These are phyloP conservation scores for Alloascoidea hylecoeti DNA, from an alignment of 805 yeast genomes.

Conservation along the genomic window DNA sequence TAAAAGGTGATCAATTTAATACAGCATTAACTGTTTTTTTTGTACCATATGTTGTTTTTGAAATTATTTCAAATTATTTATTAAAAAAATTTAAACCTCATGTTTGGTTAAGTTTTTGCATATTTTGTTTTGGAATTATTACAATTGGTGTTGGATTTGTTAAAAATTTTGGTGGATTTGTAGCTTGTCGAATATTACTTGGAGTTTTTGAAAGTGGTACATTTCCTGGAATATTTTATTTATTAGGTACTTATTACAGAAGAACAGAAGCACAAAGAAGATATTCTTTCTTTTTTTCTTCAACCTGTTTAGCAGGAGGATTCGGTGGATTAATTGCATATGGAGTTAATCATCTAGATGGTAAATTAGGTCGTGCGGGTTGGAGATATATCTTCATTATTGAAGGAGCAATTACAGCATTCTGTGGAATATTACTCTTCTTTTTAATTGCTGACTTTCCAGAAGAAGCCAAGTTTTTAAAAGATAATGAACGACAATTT, in stretches of 20 bases:
- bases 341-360: conserved; percentile 40
- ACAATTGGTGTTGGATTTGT: conserved; percentile 57
- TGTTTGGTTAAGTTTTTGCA: conserved; percentile 43
- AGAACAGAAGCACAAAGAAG: conserved; percentile 55
- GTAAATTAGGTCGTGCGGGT: conserved; percentile 25
- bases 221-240: conserved; percentile 64
- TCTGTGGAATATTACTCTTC: conserved; percentile 19
- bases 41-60: conserved; percentile 48
- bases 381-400: conserved; percentile 45
- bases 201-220: conserved; percentile 62
- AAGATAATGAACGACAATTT: conserved; percentile 35
- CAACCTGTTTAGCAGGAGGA: conserved; percentile 67
- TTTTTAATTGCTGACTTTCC: conserved; percentile 61
- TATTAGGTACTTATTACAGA: conserved; percentile 38
- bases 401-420: conserved; percentile 27
- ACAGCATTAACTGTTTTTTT: conserved; percentile 56
- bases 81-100: conserved; percentile 50
- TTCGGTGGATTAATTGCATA: conserved; percentile 66
- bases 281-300: conserved; percentile 53
- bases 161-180: conserved; percentile 39
- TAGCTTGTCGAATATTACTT: conserved; percentile 48
- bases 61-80: conserved; percentile 47
- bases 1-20: conserved; percentile 47
- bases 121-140: conserved; percentile 48
- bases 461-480: conserved; percentile 44